phyloP scores from a whole-genome alignment of 768 basidiomycete species.

The Auriscalpium vulgare region DNA sequence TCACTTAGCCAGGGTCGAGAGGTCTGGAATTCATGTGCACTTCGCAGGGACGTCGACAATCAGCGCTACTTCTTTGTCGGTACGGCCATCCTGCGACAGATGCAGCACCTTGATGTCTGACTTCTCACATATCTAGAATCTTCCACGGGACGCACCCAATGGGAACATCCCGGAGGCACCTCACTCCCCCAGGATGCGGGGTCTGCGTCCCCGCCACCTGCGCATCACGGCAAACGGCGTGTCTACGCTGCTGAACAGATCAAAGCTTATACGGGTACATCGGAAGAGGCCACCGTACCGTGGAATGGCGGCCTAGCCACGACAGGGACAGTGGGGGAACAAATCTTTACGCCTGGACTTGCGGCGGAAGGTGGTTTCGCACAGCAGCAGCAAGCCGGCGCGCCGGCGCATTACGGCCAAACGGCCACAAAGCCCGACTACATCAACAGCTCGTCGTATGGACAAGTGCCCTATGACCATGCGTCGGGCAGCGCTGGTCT shows the following conservation, averaged over 20 bases:
- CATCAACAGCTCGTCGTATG: conserved; percentile 36
- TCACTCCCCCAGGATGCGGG: conserved; percentile 30
- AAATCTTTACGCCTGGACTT: conserved; percentile 84
- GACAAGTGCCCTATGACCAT: conserved; percentile 35
- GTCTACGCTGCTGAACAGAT: conserved; percentile 95
- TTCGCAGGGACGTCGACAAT: conserved; percentile 63
- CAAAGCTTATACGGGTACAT: conserved; percentile 69
- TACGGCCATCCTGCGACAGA: conserved; percentile 29
- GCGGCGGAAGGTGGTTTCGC: conserved; percentile 61
- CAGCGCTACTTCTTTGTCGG: conserved; percentile 88
- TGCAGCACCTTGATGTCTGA: conserved; percentile 1
- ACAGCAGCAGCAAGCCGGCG: conserved; percentile 33
- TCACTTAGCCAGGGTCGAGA: background rate
- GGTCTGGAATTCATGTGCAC: conserved; percentile 13
- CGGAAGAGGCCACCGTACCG: conserved; percentile 31
- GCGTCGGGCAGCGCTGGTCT: conserved; percentile 47
- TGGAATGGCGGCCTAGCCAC: conserved; percentile 39
- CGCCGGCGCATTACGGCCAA: conserved; percentile 43
- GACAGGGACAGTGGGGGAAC: conserved; percentile 28
- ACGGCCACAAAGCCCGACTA: conserved; percentile 28
- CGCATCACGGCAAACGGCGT: conserved; percentile 57
- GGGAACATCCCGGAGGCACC: conserved; percentile 63
- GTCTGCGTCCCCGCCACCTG: conserved; percentile 36
- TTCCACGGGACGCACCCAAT: conserved; percentile 75
- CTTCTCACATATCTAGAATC: conserved; percentile 49